phyloP scores from a whole-genome alignment of 306 rosid species.

The Cicer pinnatifidum region DNA sequence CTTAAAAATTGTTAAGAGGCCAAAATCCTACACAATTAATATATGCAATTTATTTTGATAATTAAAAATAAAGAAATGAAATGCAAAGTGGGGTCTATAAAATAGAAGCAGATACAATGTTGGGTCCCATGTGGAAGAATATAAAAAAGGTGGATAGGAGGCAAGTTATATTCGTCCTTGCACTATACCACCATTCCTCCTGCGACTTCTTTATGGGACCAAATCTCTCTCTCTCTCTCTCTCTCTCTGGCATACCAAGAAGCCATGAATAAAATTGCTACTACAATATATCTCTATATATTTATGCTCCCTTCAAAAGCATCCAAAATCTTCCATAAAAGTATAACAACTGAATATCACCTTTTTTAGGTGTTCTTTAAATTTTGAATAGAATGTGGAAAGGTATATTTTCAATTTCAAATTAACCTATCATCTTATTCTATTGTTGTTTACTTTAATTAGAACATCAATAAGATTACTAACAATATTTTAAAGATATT shows the following conservation, averaged over 20 bases:
- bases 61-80: neutral
- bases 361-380: conserved; percentile 51
- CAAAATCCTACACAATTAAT: neutral
- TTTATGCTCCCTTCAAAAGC: conserved; percentile 48
- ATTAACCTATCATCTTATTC: conserved; percentile 38
- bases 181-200: conserved; percentile 65
- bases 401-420: conserved; percentile 44
- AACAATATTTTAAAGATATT: conserved; percentile 28
- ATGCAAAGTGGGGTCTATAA: conserved; percentile 33
- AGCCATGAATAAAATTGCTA: conserved; percentile 30
- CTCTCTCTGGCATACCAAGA: conserved; percentile 51
- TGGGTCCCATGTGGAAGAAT: conserved; percentile 65
- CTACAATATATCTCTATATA: conserved; percentile 29
- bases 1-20: neutral
- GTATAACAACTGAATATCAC: conserved; percentile 58
- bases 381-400: conserved; percentile 48
- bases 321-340: conserved; percentile 66
- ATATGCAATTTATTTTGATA: neutral
- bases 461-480: neutral
- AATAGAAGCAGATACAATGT: conserved; percentile 33
- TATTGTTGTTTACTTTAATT: conserved; percentile 22
- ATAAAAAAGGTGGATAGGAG: conserved; percentile 58
- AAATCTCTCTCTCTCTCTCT: conserved; percentile 64
- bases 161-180: conserved; percentile 70
- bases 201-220: conserved; percentile 92